Evolutionary conservation across 495 filamentous ascomycete species (phyloP), one percentile per base, ranked within the genome.

Genomic region (Lepraria neglecta): DNA sequence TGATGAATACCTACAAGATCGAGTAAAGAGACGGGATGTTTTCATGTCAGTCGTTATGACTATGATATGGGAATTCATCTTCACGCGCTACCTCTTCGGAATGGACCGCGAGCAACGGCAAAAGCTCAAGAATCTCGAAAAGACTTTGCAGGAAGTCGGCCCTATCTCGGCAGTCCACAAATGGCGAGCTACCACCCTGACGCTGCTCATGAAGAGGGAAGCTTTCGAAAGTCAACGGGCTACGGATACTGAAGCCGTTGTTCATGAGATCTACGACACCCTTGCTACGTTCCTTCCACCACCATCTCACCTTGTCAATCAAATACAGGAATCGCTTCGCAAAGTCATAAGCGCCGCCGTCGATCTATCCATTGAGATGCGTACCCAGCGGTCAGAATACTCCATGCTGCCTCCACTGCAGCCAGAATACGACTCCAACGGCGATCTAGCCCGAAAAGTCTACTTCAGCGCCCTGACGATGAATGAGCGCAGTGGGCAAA

Each of bases 41-140:
- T 95, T 97, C 76, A 96, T 96, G 88, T 91, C 89, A 28, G 88
- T 97, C 65, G 86, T 91, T 64, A 97, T 97, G 91, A 91, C 85
- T 48, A 95, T 98, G 89, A 84, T 97, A 42, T 97, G 91, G 90
- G 92, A 97, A 70, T 96, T 89, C 68, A 85, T 98, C 70, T 98
- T 98, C 73, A 95, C 91, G 12, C 86, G 95, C 59, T 98, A 97
- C 70, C 84, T 98, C 42, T 97, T 98, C 69, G 94, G 95, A 64
- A 94, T 97, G 90, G 92, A 97, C 74, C 82, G 91, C 56, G 94
- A 96, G 70, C 92, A 98, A 70, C 87, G 95, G 30, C 92, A 97
- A 73, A 96, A 95, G 69, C 87, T 98, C 69, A 95, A 97, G 75
- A 82, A 83, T 9, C 83, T 97, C 17, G 94, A 98, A 75, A 95